phyloP scores from a whole-genome alignment of 768 basidiomycete genomes.

The Pleurotus salmoneostramineus region DNA sequence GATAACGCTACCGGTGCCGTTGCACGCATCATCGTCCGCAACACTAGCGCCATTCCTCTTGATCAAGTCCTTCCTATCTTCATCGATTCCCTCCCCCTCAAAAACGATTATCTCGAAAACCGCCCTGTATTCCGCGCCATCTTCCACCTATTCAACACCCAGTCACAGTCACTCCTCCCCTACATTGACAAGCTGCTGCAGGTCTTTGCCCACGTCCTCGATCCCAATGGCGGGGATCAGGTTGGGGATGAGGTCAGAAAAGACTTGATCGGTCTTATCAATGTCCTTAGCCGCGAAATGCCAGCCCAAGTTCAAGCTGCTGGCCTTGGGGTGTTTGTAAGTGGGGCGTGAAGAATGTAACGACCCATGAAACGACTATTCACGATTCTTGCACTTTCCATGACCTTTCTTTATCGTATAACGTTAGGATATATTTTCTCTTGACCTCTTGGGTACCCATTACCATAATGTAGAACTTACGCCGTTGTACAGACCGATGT shows the following conservation, averaged over 20 bases:
- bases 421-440: constrained; percentile 3
- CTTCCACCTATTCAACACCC: constrained; percentile 82
- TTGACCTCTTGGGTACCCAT: background rate
- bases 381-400: background rate
- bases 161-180: constrained; percentile 64
- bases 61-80: constrained; percentile 89
- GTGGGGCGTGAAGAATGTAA: constrained; percentile 30
- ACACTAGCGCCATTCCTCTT: constrained; percentile 75
- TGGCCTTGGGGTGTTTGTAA: constrained; percentile 58
- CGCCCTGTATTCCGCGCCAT: constrained; percentile 84
- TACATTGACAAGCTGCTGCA: constrained; percentile 76
- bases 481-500: background rate
- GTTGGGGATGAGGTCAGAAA: constrained; percentile 75
- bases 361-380: background rate
- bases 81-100: constrained; percentile 77
- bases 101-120: constrained; percentile 89
- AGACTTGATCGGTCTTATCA: constrained; percentile 72
- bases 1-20: constrained; percentile 98
- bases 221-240: constrained; percentile 71
- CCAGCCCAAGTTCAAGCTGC: constrained; percentile 80
- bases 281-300: constrained; percentile 66
- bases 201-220: constrained; percentile 80
- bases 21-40: constrained; percentile 80
- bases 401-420: background rate
- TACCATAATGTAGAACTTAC: background rate